phyloP scores from a whole-genome alignment of 2,329 filamentous ascomycete genomes.

The Monascus ruber region DNA sequence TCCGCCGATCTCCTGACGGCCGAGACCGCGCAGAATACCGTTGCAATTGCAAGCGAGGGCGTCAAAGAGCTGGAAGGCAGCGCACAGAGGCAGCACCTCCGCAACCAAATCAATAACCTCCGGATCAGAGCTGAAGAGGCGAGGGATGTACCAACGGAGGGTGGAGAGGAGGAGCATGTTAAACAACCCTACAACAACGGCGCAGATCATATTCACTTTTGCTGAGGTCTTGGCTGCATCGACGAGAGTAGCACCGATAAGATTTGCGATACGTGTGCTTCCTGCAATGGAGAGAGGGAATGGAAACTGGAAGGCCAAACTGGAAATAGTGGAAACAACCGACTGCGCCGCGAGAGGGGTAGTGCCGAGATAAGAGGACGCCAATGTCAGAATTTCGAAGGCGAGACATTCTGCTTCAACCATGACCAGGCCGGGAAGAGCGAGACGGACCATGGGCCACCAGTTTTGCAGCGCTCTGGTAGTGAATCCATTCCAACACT shows the following conservation, averaged over 20 bases:
- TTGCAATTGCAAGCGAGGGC: constrained; percentile 67
- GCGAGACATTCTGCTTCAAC: constrained; percentile 87
- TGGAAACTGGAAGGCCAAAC: constrained; percentile 79
- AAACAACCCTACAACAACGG: constrained; percentile 61
- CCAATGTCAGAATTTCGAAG: constrained; percentile 83
- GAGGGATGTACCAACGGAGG: constrained; percentile 62
- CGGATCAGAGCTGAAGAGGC: constrained; percentile 63
- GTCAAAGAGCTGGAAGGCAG: constrained; percentile 84
- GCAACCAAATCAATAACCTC: constrained; percentile 60
- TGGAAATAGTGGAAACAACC: constrained; percentile 65
- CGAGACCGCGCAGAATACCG: constrained; percentile 75
- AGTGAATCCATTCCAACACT: constrained; percentile 77
- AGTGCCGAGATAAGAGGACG: constrained; percentile 66
- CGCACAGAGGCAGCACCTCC: constrained; percentile 63
- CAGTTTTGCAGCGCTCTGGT: constrained; percentile 60
- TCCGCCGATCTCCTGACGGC: constrained; percentile 78
- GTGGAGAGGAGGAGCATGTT: constrained; percentile 61
- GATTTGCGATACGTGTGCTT: constrained; percentile 78
- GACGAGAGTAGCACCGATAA: constrained; percentile 77
- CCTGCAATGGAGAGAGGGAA: constrained; percentile 84
- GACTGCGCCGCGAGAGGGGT: constrained; percentile 79
- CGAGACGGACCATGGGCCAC: constrained; percentile 75
- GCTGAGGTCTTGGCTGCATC: constrained; percentile 69
- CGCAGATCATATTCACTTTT: constrained; percentile 60
- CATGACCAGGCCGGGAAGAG: constrained; percentile 84